Conservation (phyloP, 2,329 filamentous ascomycete genomes). For the Monosporascus ibericus region DNA sequence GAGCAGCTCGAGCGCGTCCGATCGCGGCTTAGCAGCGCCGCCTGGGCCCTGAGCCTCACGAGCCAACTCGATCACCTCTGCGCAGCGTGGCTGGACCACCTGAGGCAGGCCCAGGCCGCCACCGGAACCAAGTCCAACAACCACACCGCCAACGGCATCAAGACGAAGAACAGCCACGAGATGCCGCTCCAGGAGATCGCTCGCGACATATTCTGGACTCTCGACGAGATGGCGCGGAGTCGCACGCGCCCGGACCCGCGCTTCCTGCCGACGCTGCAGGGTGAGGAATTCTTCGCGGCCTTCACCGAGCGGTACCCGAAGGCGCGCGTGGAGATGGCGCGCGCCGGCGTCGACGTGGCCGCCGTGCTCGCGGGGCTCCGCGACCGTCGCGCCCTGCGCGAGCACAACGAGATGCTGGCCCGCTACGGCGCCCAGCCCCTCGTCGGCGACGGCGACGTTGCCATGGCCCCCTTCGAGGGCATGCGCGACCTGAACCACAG, state of each 20-base stretch:
- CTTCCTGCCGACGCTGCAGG: conserved; percentile 17
- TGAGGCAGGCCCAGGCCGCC: background rate
- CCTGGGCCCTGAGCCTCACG: conserved; percentile 15
- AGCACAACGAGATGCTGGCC: conserved; percentile 20
- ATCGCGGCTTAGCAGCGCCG: conserved; percentile 8
- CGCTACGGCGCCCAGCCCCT: conserved; percentile 12
- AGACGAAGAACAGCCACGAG: background rate
- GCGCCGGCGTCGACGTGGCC: conserved; percentile 20
- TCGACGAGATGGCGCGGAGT: conserved; percentile 6
- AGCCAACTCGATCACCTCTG: conserved; percentile 22
- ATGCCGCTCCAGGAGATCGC: conserved; percentile 11
- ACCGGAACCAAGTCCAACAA: background rate
- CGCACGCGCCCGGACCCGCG: conserved; percentile 1
- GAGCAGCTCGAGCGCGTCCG: conserved; percentile 17
- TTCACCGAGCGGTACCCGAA: conserved; percentile 11
- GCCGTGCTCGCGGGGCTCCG: conserved; percentile 9
- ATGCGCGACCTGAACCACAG: conserved; percentile 11
- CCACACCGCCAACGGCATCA: background rate
- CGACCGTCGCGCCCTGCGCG: conserved; percentile 6
- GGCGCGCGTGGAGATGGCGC: conserved; percentile 10
- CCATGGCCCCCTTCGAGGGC: conserved; percentile 9
- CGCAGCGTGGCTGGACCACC: conserved; percentile 15
- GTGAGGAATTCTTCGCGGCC: conserved; percentile 17
- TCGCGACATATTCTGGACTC: conserved; percentile 18
- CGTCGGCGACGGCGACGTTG: background rate